Percentiles rank a stretch among this genome's conserved stretches.
Conservation (phyloP, 148 eudicot genomes). For the Dysphania ambrosioides region DNA sequence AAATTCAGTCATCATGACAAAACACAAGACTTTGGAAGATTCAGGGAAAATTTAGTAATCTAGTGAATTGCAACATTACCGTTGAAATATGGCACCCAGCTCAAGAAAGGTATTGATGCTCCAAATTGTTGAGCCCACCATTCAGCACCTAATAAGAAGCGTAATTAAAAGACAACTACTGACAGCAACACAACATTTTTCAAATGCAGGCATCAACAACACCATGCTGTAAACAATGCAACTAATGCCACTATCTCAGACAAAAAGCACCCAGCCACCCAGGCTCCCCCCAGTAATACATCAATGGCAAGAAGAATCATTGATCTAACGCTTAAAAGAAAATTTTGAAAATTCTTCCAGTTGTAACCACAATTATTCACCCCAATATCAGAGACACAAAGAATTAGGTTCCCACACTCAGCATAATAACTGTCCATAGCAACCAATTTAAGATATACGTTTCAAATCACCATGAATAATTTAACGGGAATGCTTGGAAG, state of each 20-base stretch:
- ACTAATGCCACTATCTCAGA: background rate
- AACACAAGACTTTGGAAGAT: background rate
- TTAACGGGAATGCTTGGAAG: too few relatives aligned
- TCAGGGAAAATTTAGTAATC: too few relatives aligned
- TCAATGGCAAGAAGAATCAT: too few relatives aligned
- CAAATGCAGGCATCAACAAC: constrained; percentile 8
- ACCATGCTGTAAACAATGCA: background rate
- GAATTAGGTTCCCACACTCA: background rate
- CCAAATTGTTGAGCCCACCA: constrained; percentile 95
- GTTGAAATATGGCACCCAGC: constrained; percentile 74
- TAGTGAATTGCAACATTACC: constrained; percentile 42
- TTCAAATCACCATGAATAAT: too few relatives aligned
- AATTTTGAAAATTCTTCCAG: background rate
- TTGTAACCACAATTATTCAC: background rate
- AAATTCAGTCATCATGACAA: background rate
- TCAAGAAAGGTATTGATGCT: constrained; percentile 65
- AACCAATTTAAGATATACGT: too few relatives aligned
- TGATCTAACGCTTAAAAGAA: too few relatives aligned
- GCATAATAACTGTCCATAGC: background rate
- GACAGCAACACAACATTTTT: background rate
- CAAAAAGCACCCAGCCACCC: background rate
- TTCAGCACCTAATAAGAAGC: constrained; percentile 62
- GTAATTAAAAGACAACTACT: too few relatives aligned
- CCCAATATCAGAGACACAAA: background rate
- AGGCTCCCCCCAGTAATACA: background rate